These are phyloP conservation scores for Rutstroemia sydowiana DNA, from an alignment of 2,329 filamentous ascomycete genomes.

Conservation along the genomic window DNA sequence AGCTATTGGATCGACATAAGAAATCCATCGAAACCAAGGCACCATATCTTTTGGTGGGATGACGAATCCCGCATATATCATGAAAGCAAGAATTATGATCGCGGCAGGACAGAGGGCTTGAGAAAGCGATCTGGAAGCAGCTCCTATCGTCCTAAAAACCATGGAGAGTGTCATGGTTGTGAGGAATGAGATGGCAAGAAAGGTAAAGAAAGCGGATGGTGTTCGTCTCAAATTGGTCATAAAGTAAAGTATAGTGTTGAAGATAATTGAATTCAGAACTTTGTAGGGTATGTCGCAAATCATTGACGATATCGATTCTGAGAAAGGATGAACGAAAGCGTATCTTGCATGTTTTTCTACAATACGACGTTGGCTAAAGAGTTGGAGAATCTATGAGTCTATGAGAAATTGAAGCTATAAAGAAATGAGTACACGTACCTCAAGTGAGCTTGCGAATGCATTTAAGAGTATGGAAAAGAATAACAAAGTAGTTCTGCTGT, in stretches of 20 bases:
- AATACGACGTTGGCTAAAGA: conserved; percentile 69
- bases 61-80: conserved; percentile 34
- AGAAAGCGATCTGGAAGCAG: conserved; percentile 62
- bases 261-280: conserved; percentile 40
- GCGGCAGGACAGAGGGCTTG: conserved; percentile 56
- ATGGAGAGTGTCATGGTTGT: conserved; percentile 58
- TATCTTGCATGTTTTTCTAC: conserved; percentile 40
- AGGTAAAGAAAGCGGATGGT: conserved; percentile 77
- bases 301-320: conserved; percentile 48
- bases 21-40: conserved; percentile 76
- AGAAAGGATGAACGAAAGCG: conserved; percentile 41
- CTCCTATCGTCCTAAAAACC: conserved; percentile 76
- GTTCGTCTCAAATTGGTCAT: conserved; percentile 74
- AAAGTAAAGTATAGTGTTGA: conserved; percentile 80
- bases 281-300: conserved; percentile 52
- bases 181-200: conserved; percentile 35
- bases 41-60: conserved; percentile 53
- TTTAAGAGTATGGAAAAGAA: conserved; percentile 64
- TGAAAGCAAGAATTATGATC: conserved; percentile 34
- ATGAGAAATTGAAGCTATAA: background rate
- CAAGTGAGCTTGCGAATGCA: conserved; percentile 52
- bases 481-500: conserved; percentile 52
- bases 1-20: conserved; percentile 52
- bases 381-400: conserved; percentile 51
- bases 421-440: conserved; percentile 31